Evolutionary conservation across 352 stramenopile genomes (phyloP), one percentile per base, ranked within the genome.

Genomic region (Globisporangium paroecandrum): DNA sequence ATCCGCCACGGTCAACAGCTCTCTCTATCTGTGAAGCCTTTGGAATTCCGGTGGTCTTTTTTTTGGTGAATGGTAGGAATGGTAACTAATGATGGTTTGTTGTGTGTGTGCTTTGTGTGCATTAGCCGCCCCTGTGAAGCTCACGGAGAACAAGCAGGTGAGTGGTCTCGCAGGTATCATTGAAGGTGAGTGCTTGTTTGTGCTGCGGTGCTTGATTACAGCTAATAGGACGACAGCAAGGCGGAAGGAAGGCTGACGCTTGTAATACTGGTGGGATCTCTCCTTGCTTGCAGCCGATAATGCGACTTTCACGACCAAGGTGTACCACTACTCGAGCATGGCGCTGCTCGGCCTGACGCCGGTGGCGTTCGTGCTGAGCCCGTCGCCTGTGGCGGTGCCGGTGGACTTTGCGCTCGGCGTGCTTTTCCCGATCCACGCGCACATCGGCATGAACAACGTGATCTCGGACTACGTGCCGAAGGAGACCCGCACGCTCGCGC

Each of bases 391-490:
- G 25, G 76, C 74, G 58, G 43, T 92, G 41, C 86, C 88, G 3
- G 85, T 97, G 55, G 89, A 97, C 73, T 72, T 90, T 56, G 77
- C 83, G 51, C 70, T 98, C 18, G 82, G 89, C 53, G 81, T 89
- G 49, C 78, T 94, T 54, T 83, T 98, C 71, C 84, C 93, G 3
- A 77, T 94, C 47, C 95, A 98, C 77, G 81, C 79, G 38, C 95
- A 97, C 82, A 96, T 98, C 58, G 93, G 95, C 58, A 89, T 98
- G 79, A 98, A 98, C 83, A 92, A 96, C 74, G 93, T 98, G 64
- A 90, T 94, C 58, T 96, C 90, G 41, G 95, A 98, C 80, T 98
- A 98, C 76, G 91, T 97, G 68, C 93, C 95, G 32, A 97, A 97
- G 76, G 65, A 68, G n/a, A 51, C 69, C 60, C 72, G 76, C 57